Conservation (phyloP, 1,284 basidiomycete species). For the Ceratobasidium sp. region DNA sequence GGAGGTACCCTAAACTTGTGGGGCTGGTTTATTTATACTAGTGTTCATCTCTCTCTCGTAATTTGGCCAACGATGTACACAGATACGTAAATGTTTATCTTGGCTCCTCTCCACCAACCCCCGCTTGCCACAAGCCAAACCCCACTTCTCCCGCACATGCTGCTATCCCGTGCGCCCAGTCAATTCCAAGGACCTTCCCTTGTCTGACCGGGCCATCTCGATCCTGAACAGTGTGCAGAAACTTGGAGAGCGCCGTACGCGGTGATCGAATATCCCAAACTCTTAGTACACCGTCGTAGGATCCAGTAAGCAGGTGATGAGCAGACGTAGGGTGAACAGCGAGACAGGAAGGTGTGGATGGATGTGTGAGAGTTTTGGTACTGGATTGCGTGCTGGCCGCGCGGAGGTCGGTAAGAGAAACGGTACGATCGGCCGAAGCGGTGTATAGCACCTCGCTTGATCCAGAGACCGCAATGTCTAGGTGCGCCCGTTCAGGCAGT, state of each 20-base stretch:
- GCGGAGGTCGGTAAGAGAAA: constrained; percentile 77
- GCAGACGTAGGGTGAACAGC: constrained; percentile 68
- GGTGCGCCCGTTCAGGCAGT: constrained; percentile 78
- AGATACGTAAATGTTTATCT: neutral
- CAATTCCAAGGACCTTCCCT: constrained; percentile 68
- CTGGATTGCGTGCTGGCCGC: constrained; percentile 21
- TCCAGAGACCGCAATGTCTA: constrained; percentile 66
- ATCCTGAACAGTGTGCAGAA: constrained; percentile 56
- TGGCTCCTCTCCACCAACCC: constrained; percentile 38
- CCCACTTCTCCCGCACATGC: constrained; percentile 47
- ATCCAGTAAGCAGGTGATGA: constrained; percentile 82
- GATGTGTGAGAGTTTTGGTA: constrained; percentile 66
- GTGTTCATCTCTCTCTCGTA: constrained; percentile 17
- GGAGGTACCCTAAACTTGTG: no score
- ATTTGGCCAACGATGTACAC: constrained; percentile 16
- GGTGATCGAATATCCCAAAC: constrained; percentile 89
- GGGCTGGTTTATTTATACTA: constrained; percentile 6
- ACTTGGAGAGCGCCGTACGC: constrained; percentile 73
- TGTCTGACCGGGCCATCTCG: constrained; percentile 46
- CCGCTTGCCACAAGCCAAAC: constrained; percentile 46
- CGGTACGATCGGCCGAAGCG: constrained; percentile 76
- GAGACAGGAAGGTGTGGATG: constrained; percentile 81
- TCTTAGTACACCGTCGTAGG: constrained; percentile 85
- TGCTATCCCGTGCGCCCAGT: constrained; percentile 71
- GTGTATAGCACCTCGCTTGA: constrained; percentile 66